Base-by-base conservation (phyloP, 2,329 filamentous ascomycete species). In the Fusarium praegraminearum region DNA sequence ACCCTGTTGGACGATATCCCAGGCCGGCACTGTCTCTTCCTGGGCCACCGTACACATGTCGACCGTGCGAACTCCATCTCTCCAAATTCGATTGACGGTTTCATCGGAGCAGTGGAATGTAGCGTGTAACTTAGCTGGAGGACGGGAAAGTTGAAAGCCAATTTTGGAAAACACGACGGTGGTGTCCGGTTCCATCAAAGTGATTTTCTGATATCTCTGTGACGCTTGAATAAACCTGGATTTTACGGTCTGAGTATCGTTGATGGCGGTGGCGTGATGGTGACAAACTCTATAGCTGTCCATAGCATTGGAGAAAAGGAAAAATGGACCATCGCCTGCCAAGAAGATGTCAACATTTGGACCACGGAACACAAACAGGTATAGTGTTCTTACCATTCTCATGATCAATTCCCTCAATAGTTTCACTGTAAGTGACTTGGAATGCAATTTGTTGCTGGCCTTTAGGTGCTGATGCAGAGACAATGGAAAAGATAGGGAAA, bases 291-390 rank as follows among this genome's bases (percentile, higher is more conserved):
- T 26, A 3, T 61, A 61, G 44, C 57, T 50, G 18, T 61, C 54
- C 57, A 61, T 61, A 0, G 57, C 57, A 4, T 61, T 61, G 2
- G 57, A 43, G 30, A 61, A 61, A 9, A 61, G 13, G 24, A 61
- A 61, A 22, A 61, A 61, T 4, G 54, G 54, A 2, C 57, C 57
- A 30, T 61, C 57, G 16, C 57, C 54, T 61, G n/a, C 18, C 11
- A 12, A 20, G 4, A 36, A 0, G 9, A n/a, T 18, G 35, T 36
- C 35, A 36, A n/a, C 18, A 36, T 6, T n/a, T 1, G 8, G 7
- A 28, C 24, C 35, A 10, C 11, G 18, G 24, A 5, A 36, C 11
- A n/a, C 16, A 18, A 28, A 13, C 16, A 18, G 16, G 7, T 6
- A 18, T 11, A 26, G 9, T 4, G 12, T 18, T 26, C 7, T 5